Percentiles rank a stretch among this genome's conserved stretches.
These are phyloP conservation scores for Neofusicoccum umdonicola DNA, from an alignment of 2,329 filamentous ascomycete species.

Conservation along the genomic window DNA sequence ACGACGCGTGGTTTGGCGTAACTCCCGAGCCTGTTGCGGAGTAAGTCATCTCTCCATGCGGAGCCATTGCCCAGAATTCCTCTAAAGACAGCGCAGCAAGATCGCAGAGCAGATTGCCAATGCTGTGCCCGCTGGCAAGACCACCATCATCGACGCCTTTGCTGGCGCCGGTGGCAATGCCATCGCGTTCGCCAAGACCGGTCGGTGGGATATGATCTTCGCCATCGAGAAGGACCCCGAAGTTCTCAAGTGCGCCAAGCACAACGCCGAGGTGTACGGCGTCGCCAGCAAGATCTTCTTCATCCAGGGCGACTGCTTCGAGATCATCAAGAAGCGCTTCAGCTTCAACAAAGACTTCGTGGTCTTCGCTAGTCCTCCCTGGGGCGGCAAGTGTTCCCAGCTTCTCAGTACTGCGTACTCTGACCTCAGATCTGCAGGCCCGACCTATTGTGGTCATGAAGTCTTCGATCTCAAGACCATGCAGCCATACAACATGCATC, in stretches of 20 bases:
- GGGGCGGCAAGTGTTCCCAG: constrained; percentile 58
- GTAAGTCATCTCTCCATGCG: constrained; percentile 47
- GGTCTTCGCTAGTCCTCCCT: constrained; percentile 71
- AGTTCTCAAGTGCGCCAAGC: constrained; percentile 83
- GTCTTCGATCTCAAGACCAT: constrained; percentile 83
- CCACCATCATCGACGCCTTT: constrained; percentile 81
- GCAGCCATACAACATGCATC: constrained; percentile 73
- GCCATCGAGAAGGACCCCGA: constrained; percentile 81
- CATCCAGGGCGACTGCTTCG: constrained; percentile 84
- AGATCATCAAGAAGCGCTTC: constrained; percentile 59
- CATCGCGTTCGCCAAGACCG: constrained; percentile 86
- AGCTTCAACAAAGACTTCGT: constrained; percentile 48
- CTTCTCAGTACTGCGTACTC: no score
- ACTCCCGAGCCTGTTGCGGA: constrained; percentile 88
- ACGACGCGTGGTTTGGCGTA: constrained; percentile 94
- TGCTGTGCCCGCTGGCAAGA: constrained; percentile 54
- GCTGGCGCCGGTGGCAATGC: constrained; percentile 89
- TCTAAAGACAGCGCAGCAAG: constrained; percentile 49
- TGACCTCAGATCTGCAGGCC: constrained; percentile 43
- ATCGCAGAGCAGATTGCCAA: constrained; percentile 71
- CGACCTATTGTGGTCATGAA: constrained; percentile 60
- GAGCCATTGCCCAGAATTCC: background rate
- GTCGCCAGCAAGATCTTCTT: constrained; percentile 77
- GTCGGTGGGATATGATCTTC: constrained; percentile 78
- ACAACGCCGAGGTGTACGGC: constrained; percentile 85